phyloP scores from a whole-genome alignment of 2,329 filamentous ascomycete genomes.

The Cladophialophora exuberans region DNA sequence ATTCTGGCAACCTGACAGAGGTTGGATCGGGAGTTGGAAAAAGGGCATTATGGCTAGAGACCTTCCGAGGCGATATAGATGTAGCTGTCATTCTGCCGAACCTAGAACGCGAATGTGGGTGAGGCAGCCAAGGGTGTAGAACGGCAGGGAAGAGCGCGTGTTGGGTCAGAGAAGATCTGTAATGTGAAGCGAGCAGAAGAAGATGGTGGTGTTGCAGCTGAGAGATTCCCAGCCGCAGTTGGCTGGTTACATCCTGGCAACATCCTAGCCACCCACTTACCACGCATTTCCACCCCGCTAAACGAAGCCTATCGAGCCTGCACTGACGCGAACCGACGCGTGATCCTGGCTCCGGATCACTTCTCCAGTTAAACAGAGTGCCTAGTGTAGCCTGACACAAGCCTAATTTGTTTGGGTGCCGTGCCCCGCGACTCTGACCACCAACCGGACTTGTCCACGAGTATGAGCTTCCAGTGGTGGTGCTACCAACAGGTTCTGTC shows the following conservation, averaged over 20 bases:
- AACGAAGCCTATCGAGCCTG: neutral
- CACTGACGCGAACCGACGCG: constrained; percentile 13
- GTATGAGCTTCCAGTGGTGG: no score
- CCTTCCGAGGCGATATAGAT: constrained; percentile 30
- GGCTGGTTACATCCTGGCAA: constrained; percentile 4
- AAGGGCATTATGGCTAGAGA: constrained; percentile 23
- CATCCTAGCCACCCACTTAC: no score
- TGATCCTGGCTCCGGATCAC: constrained; percentile 3
- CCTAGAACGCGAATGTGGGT: neutral
- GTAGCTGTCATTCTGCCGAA: constrained; percentile 20
- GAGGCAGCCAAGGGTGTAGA: constrained; percentile 3
- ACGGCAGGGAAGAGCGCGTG: constrained; percentile 19
- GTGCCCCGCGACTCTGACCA: no score
- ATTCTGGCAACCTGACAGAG: constrained; percentile 25
- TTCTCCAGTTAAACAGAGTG: no score
- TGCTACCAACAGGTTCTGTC: no score
- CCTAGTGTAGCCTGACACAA: no score
- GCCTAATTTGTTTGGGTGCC: no score
- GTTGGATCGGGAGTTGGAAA: constrained; percentile 26
- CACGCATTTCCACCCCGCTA: no score
- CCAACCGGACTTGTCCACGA: no score
- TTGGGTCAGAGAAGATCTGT: constrained; percentile 8
- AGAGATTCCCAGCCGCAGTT: constrained; percentile 11
- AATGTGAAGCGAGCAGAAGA: constrained; percentile 5
- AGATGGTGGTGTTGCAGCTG: constrained; percentile 16